These are phyloP conservation scores for Geosmithia morbida DNA, from an alignment of 2,329 filamentous ascomycete species.

Conservation along the genomic window DNA sequence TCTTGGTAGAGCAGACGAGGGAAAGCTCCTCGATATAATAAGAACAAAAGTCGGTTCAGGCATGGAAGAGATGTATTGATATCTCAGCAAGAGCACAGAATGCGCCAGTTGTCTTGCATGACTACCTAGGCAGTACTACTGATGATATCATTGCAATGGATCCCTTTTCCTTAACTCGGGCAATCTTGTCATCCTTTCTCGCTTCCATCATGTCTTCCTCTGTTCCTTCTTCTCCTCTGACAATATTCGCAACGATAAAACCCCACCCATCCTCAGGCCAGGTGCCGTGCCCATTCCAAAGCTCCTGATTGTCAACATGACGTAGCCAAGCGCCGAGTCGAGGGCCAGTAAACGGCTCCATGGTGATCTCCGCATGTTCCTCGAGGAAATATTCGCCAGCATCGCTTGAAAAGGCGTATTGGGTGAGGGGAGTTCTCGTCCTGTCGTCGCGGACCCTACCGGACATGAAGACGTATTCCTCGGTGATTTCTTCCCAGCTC, in stretches of 20 bases:
- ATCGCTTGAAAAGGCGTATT: slow-evolving; percentile 4
- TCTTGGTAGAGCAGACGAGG: too few species aligned
- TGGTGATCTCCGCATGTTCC: neutral
- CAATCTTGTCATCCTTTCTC: neutral
- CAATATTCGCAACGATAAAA: neutral
- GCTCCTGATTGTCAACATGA: neutral
- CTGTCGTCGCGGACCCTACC: neutral
- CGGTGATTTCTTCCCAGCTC: slow-evolving; percentile 2
- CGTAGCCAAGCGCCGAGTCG: neutral
- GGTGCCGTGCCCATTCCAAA: neutral
- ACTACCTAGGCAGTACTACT: too few species aligned
- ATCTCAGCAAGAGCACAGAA: too few species aligned
- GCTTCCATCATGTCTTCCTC: neutral
- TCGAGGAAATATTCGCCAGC: slow-evolving; percentile 2
- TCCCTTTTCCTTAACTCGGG: too few species aligned
- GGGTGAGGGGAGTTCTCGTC: neutral
- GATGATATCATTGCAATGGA: too few species aligned
- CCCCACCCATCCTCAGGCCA: neutral
- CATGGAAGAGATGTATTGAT: too few species aligned
- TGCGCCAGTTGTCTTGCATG: too few species aligned
- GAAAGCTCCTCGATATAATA: too few species aligned
- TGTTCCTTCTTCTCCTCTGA: neutral
- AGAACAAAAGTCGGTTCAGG: too few species aligned
- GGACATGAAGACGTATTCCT: slow-evolving; percentile 2
- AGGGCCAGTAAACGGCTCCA: neutral